Conservation (phyloP, 257 asterid species). For the Solanum bulbocastanum region DNA sequence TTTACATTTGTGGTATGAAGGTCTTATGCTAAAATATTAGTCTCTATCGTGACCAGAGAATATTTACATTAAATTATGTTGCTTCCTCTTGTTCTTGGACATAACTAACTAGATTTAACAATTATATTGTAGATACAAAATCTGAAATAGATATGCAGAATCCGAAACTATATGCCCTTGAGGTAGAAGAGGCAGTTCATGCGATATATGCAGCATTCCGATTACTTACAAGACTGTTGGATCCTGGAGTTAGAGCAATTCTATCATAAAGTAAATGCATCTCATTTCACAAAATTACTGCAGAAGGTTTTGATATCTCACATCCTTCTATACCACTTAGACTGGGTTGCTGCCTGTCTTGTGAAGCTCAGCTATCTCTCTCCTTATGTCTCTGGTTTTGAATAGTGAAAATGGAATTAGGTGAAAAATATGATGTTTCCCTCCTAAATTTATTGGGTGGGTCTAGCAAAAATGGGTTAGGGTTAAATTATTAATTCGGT, state of each 20-base stretch:
- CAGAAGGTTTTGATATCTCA: slow-evolving; percentile 38
- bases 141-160: slow-evolving; percentile 14
- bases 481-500: too few relatives aligned
- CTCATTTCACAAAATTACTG: slow-evolving; percentile 34
- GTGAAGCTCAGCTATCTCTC: slow-evolving; percentile 46
- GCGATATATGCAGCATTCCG: slow-evolving; percentile 64
- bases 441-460: too few relatives aligned
- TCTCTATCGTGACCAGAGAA: not conserved
- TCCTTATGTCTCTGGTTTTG: not conserved
- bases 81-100: not conserved
- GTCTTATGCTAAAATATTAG: not conserved
- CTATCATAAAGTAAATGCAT: slow-evolving; percentile 13
- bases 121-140: slow-evolving; percentile 20
- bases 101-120: not conserved
- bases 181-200: slow-evolving; percentile 65
- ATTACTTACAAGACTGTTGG: slow-evolving; percentile 52
- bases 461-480: too few relatives aligned
- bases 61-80: not conserved
- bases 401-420: too few relatives aligned
- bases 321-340: slow-evolving; percentile 51
- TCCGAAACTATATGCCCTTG: slow-evolving; percentile 38
- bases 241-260: slow-evolving; percentile 46
- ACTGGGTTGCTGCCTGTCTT: slow-evolving; percentile 76
- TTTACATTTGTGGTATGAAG: not conserved
- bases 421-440: too few relatives aligned